Evolutionary conservation across 2,329 filamentous ascomycete species (phyloP), one percentile per base, ranked within the genome.

Genomic region (Phoma sp.): DNA sequence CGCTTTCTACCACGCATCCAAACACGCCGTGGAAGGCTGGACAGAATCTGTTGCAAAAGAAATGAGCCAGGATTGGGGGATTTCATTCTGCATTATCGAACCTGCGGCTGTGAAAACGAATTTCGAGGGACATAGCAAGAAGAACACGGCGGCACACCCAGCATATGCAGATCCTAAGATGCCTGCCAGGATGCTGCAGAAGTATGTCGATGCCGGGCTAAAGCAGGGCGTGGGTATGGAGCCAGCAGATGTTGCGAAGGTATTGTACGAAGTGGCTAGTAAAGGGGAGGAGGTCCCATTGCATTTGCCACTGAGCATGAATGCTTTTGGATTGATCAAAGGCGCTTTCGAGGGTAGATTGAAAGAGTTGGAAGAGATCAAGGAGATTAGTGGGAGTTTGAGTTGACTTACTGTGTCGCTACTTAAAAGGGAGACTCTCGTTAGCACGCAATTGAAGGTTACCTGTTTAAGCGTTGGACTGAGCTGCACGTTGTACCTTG

Each of bases 21-120:
- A 67, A n/a, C 64, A 65, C 40, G 64, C 64, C n/a, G 55, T 51
- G 48, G 66, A 76, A 57, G 80, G 80, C 0, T 81, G 77, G 57
- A 80, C 80, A 0, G 79, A 83, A 56, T 69, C 75, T 0, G 59
- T 83, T 0, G 68, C 74, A 0, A 78, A 76, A 57, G 80, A 83
- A 62, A 53, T 82, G 26, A 69, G 72, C 17, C 64, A 30, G 28
- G 43, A 59, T 23, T 62, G 43, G 55, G 53, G 28, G 15, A 76
- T 80, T 36, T 72, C 78, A 46, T 73, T 81, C 33, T 74, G 70
- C 45, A 72, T 76, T 30, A 62, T 80, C 23, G 78, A 81, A 59
- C 80, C 80, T 0, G 75, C 72, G 53, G 64, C 68, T 56, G 55
- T 76, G 36, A 68, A 70, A 36, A 76, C 71, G 5, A 66, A 66